Evolutionary conservation across 805 yeast genomes (phyloP), one percentile per base, ranked within the genome.

Genomic region (Nadsonia fulvescens): DNA sequence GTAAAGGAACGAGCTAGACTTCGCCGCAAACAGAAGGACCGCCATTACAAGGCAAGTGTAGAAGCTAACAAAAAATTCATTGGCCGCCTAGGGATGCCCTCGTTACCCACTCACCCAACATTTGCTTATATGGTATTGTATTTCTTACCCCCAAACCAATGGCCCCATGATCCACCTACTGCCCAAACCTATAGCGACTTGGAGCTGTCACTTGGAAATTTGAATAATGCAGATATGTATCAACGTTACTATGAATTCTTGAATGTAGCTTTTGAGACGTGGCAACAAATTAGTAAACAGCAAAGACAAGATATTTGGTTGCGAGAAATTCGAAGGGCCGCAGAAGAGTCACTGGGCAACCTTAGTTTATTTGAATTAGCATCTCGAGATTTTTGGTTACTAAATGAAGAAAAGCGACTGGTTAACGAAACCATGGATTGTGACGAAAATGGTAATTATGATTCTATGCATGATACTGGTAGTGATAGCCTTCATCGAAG

Each of bases 131-230:
- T 63, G 39, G 65, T 61, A 7, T 39, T 63, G 5, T 61, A 53
- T 32, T 61, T 63, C 35, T 37, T 61, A 3, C 53, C 61, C 1
- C 56, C 65, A 3, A 32, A 43, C 6, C 42, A 44, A 11, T 63
- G 70, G 70, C 70, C 70, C 1, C 58, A 56, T 28, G 66, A 58
- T 29, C 66, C 66, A 2, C 69, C 69, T 10, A 60, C 64, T 2
- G 38, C 46, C 26, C 61, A 58, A 34, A 58, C 66, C 1, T 54
- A 49, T 28, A 46, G 52, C 25, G 43, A 45, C 9, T 34, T 61
- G 15, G 42, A 41, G 42, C 25, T 44, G 15, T 31, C 21, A n/a
- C 39, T 39, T 18, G 43, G 34, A 23, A 29, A 32, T 14, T 12
- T 35, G 22, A 34, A 32, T 13, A 21, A 36, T 6, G 34, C 25